Base-by-base conservation (phyloP, 306 rosid genomes). In the Spatholobus suberectus region DNA sequence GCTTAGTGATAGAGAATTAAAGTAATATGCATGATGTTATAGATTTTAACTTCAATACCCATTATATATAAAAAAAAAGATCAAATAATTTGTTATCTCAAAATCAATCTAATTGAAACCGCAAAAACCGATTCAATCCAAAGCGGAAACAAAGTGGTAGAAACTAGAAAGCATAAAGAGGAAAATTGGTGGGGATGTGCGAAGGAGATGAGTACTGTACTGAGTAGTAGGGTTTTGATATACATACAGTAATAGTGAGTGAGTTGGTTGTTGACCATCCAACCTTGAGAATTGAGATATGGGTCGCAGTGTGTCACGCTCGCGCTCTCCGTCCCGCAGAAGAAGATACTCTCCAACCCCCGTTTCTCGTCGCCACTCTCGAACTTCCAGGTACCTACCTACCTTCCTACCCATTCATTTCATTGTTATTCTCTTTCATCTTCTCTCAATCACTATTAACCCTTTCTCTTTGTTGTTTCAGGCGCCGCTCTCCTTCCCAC, bases 281-380 rank as follows among this genome's bases (percentile, higher is more conserved):
- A n/a, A n/a, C n/a, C 13, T 81, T 26, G 54, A 24, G 29, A 69
- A 43, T 15, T 26, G 76, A 52, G 52, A 40, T 15, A 90, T 92
- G 94, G 88, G 88, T 44, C 90, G 92, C 24, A 88, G 94, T 74
- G 27, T 81, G 54, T 89, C 94, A 15, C 88, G 24, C 6, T 14
- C 54, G 15, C 54, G 90, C 57, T 90, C 92, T 34, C 96, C 94
- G 8, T 86, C 95, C 0, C 61, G 87, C 83, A 59, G 86, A 78
- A 49, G 84, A 81, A 58, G 83, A 73, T 75, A 85, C 85, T 88
- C 90, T 11, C 89, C 72, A 0, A 80, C 91, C 38, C 85, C 86
- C 2, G 21, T 78, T 61, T 67, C 85, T 79, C 90, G 35, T 34
- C 91, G 90, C 43, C 87, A 79, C 57, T 62, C 78, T 18, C 84